phyloP scores from a whole-genome alignment of 2,329 filamentous ascomycete species.

The Paramyrothecium sp. region DNA sequence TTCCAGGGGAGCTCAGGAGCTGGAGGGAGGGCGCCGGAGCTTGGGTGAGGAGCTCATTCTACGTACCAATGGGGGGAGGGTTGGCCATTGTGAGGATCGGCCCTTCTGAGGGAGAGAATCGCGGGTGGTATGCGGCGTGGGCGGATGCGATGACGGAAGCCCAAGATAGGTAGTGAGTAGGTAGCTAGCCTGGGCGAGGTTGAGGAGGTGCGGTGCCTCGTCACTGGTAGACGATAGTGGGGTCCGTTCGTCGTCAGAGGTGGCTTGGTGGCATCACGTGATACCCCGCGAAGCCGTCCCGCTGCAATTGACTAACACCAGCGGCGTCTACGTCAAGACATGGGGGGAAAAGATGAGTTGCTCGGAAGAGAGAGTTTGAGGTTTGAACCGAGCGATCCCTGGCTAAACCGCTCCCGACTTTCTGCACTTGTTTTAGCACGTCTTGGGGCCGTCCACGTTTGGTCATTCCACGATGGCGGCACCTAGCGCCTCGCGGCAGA shows the following conservation, averaged over 20 bases:
- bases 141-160: conserved; percentile 10
- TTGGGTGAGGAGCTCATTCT: conserved; percentile 9
- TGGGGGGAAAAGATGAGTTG: conserved; percentile 4
- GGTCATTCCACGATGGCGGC: too few relatives aligned
- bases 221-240: conserved; percentile 31
- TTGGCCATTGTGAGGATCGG: conserved; percentile 44
- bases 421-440: too few relatives aligned
- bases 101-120: conserved; percentile 9
- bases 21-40: conserved; percentile 10
- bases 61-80: conserved; percentile 54
- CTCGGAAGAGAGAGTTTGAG: too few relatives aligned
- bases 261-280: conserved; percentile 35
- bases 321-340: neutral
- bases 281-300: conserved; percentile 25
- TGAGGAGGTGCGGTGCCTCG: conserved; percentile 20
- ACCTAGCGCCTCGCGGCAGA: neutral
- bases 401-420: too few relatives aligned
- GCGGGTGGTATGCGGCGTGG: conserved; percentile 11
- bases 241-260: conserved; percentile 33
- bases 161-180: neutral
- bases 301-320: conserved; percentile 1
- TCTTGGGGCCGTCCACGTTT: too few relatives aligned
- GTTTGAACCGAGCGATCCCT: too few relatives aligned
- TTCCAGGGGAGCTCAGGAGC: conserved; percentile 5
- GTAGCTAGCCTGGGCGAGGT: conserved; percentile 20